Percentiles rank a stretch among this genome's conserved stretches.
These are phyloP conservation scores for Tillandsia leiboldiana DNA, from an alignment of 176 grass and related monocot species.

Conservation along the genomic window DNA sequence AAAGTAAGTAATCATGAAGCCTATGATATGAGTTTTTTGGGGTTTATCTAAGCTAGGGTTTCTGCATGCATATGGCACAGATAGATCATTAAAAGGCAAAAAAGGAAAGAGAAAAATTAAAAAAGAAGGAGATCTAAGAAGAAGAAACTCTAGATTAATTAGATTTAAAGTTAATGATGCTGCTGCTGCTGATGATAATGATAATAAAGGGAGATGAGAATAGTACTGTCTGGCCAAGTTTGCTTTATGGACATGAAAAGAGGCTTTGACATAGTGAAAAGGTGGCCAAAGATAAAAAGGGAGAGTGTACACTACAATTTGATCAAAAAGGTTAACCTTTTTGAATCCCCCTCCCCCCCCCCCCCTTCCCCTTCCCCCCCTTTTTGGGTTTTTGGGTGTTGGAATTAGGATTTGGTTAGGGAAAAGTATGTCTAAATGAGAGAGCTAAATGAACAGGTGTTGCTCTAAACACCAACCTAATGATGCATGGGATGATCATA, in stretches of 20 bases:
- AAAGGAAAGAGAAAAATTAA: neutral
- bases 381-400: constrained; percentile 22
- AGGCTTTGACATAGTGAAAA: constrained; percentile 23
- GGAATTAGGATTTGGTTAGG: constrained; percentile 44
- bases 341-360: constrained; percentile 12
- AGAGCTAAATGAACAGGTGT: constrained; percentile 6
- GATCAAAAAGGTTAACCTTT: constrained; percentile 37
- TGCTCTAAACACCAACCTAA: constrained; percentile 25
- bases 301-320: constrained; percentile 24
- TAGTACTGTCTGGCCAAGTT: constrained; percentile 27
- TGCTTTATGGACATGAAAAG: constrained; percentile 52
- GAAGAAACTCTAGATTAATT: neutral
- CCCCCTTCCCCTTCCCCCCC: constrained; percentile 1
- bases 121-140: neutral
- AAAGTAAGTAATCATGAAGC: constrained; percentile 25
- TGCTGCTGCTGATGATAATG: constrained; percentile 7
- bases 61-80: constrained; percentile 25
- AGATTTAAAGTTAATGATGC: constrained; percentile 29
- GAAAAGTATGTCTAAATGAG: constrained; percentile 30
- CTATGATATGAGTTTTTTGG: constrained; percentile 30
- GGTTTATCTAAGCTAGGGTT: constrained; percentile 15
- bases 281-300: constrained; percentile 10
- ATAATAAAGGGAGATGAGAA: constrained; percentile 18
- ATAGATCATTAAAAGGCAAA: constrained; percentile 18
- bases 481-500: constrained; percentile 24